Evolutionary conservation across 352 stramenopile species (phyloP), one percentile per base, ranked within the genome.

Genomic region (Aphanomyces astaci): DNA sequence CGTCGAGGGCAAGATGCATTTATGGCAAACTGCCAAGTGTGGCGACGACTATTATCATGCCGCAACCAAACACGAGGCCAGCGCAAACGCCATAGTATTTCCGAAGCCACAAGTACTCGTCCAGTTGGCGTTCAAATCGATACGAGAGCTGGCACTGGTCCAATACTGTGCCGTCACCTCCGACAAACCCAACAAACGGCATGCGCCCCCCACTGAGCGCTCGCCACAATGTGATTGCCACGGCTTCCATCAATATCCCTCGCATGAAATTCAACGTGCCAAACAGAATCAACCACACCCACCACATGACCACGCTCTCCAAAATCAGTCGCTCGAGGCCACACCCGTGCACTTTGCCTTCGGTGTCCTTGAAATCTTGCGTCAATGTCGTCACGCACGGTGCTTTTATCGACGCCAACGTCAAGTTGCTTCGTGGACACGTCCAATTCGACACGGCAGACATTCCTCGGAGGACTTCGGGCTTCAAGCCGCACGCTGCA

Each of bases 171-270:
- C 56, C 56, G 19, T 51, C 56, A 10, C 5, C 56, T 15, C 13
- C 28, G 10, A 39, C 40, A 53, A 65, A 65, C 22, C 56, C 56
- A 4, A 33, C 17, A 30, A 65, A 65, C 33, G 56, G 56, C 19
- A 52, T 52, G 19, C 56, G 56, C 4, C 56, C 56, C 24, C 31
- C 56, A n/a, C 25, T 53, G 24, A 65, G 40, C 13, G 32, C 15
- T 28, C 56, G 56, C 56, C 56, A 65, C 31, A 65, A 36, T 2
- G n/a, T 52, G 33, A 65, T 25, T 15, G 36, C 25, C 3, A 46
- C 40, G 32, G 10, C 39, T 39, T 53, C 32, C 28, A 65, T 43
- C 4, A 65, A 33, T 32, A 49, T 11, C 11, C 33, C 3, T 15
- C 39, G 56, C 25, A 31, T 48, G 25, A 17, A 11, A 28, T 65